phyloP scores from a whole-genome alignment of 108 stramenopile genomes.

The Pelagomonas calceolata region DNA sequence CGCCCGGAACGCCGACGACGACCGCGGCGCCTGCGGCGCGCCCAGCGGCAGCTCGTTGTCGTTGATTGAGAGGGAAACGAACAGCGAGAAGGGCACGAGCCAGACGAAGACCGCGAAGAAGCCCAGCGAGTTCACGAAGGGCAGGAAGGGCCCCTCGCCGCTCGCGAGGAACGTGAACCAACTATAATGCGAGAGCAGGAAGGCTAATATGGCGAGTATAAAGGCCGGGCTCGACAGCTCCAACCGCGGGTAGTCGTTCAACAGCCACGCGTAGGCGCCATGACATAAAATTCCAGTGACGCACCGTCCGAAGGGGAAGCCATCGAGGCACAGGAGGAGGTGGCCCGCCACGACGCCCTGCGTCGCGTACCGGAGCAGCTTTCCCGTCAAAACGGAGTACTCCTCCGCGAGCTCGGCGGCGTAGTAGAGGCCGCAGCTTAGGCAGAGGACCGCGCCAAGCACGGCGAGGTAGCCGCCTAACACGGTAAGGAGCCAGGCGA shows the following conservation, averaged over 20 bases:
- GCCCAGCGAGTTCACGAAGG: not conserved
- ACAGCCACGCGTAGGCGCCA: not conserved
- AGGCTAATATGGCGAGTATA: not conserved
- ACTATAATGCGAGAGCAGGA: not conserved
- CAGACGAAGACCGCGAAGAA: slow-evolving; percentile 6
- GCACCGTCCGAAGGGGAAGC: not conserved
- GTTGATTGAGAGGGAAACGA: slow-evolving; percentile 6
- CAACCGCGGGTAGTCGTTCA: not conserved
- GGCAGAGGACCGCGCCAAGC: too few relatives aligned
- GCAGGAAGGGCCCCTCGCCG: not conserved
- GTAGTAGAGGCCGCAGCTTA: slow-evolving; percentile 5
- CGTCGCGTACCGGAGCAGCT: not conserved
- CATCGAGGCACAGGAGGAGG: not conserved
- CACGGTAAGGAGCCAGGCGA: too few relatives aligned
- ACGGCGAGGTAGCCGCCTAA: too few relatives aligned
- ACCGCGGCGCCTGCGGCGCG: too few relatives aligned
- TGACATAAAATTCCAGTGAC: not conserved
- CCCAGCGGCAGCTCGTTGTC: slow-evolving; percentile 5
- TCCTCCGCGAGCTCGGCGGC: slow-evolving; percentile 10
- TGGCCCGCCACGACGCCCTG: slow-evolving; percentile 1
- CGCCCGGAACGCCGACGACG: too few relatives aligned
- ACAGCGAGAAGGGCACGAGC: slow-evolving; percentile 8
- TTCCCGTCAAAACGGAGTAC: not conserved
- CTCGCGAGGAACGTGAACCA: slow-evolving; percentile 3
- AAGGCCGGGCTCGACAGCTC: not conserved